Conservation (phyloP, 345 rosid genomes). For the Syzygium aromaticum region DNA sequence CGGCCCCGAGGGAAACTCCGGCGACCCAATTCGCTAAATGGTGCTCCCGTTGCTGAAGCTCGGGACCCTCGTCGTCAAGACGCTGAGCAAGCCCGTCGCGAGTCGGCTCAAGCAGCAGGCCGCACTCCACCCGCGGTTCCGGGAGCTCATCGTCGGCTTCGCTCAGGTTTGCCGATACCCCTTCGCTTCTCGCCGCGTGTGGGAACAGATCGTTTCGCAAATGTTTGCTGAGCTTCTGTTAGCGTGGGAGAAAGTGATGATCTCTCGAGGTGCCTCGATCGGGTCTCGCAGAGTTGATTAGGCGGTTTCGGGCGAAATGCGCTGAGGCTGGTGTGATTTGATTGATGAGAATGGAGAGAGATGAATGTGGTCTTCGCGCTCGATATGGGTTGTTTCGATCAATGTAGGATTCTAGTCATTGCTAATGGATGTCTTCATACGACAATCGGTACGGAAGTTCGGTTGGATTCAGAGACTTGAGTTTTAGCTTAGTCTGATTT, state of each 20-base stretch:
- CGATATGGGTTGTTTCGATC: background rate
- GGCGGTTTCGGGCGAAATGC: background rate
- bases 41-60: constrained; percentile 65
- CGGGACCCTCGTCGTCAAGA: constrained; percentile 60
- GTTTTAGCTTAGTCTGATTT: background rate
- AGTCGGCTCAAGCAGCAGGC: constrained; percentile 73
- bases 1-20: background rate
- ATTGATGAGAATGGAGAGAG: background rate
- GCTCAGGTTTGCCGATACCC: constrained; percentile 50
- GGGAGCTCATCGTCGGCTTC: constrained; percentile 48
- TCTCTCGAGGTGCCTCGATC: background rate
- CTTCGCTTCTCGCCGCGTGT: background rate
- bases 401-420: background rate
- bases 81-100: constrained; percentile 73
- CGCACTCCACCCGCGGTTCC: constrained; percentile 66
- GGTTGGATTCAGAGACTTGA: background rate
- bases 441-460: background rate
- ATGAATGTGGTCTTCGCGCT: background rate
- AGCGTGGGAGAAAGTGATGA: background rate
- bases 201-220: background rate
- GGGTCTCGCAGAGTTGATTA: background rate
- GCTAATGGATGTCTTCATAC: background rate
- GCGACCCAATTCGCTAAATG: constrained; percentile 17
- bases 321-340: background rate
- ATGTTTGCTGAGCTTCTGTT: background rate